A percentile compares a stretch with the other conserved stretches of the same genome.
phyloP scores from a whole-genome alignment of 148 eudicot species.

The Salicornia ramosissima region DNA sequence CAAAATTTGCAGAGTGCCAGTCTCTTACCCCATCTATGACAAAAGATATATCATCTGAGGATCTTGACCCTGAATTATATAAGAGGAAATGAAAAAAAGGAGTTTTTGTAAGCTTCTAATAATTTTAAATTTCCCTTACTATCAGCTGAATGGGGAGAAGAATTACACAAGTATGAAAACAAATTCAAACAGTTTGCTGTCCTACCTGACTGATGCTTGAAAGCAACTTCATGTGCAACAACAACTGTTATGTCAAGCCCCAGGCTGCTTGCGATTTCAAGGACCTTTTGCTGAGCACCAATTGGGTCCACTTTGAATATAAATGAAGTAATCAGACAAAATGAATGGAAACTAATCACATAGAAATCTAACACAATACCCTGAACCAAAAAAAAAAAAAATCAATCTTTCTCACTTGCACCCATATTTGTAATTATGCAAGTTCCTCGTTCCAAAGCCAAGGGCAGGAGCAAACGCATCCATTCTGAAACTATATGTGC shows the following conservation, averaged over 20 bases:
- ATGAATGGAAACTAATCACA: neutral
- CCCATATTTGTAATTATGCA: slow-evolving; percentile 98
- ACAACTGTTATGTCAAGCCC: slow-evolving; percentile 58
- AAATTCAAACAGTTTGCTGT: neutral
- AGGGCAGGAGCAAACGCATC: slow-evolving; percentile 90
- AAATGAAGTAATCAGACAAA: slow-evolving; percentile 15
- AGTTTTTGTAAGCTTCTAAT: neutral
- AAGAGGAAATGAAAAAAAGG: neutral
- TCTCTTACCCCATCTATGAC: slow-evolving; percentile 27
- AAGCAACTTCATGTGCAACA: slow-evolving; percentile 56
- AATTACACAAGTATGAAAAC: neutral
- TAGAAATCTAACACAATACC: slow-evolving; percentile 4
- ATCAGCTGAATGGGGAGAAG: neutral
- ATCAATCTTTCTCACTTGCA: slow-evolving; percentile 56
- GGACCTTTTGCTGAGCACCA: slow-evolving; percentile 77
- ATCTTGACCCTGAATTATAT: slow-evolving; percentile 23
- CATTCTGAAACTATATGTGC: slow-evolving; percentile 67
- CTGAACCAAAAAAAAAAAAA: neutral
- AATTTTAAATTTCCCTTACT: neutral
- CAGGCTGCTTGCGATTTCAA: slow-evolving; percentile 58
- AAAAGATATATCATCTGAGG: slow-evolving; percentile 8
- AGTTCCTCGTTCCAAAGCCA: slow-evolving; percentile 79
- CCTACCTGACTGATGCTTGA: slow-evolving; percentile 44
- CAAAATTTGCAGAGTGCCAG: slow-evolving; percentile 7
- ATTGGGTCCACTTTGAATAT: slow-evolving; percentile 48